Base-by-base conservation (phyloP, 139 green algal species). In the Mychonastes homosphaera region DNA sequence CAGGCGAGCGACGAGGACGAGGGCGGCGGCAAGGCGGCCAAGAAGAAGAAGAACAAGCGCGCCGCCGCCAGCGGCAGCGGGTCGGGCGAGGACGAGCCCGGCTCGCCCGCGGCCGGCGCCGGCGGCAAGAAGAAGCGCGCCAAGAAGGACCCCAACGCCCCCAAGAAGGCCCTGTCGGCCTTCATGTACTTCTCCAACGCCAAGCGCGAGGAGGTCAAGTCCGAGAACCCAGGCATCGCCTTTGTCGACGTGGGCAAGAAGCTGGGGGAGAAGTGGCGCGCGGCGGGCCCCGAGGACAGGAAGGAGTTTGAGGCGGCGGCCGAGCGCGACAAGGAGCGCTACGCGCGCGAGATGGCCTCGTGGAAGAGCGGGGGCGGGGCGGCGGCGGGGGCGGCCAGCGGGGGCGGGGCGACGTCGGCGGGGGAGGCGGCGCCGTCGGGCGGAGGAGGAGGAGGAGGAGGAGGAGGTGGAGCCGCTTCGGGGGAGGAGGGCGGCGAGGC, bases 171-270 rank as follows among this genome's bases (percentile, higher is more conserved):
- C n/a, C 57, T 92, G 24, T 84, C 75, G 2, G 83, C 79, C 26
- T 96, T 87, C 77, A 93, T 96, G 85, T 87, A 82, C 71, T 96
- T 87, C 65, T 80, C 67, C 32, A 81, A 76, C 33, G 64, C 48
- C 5, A 82, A 73, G 9, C 59, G 85, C 3, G 67, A 68, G 29
- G 63, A 73, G 53, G 53, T 92, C 21, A 83, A 79, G 61, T 40
- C 63, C 6, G 73, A 86, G 19, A 82, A 88, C 44, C 81, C 80
- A 16, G 63, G 63, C 47, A 52, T 65, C 1, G 21, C 59, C 8
- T 67, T 67, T 43, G 24, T 6, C 16, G 49, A 91, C 55, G 60
- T 88, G 29, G 79, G 67, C 41, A 90, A 88, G 63, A 35, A 74
- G 38, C 43, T 94, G 39, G 84, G 87, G 24, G 78, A 86, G 45